Conservation (phyloP, 441 rosid species). For the Cnidoscolus chayamansa region DNA sequence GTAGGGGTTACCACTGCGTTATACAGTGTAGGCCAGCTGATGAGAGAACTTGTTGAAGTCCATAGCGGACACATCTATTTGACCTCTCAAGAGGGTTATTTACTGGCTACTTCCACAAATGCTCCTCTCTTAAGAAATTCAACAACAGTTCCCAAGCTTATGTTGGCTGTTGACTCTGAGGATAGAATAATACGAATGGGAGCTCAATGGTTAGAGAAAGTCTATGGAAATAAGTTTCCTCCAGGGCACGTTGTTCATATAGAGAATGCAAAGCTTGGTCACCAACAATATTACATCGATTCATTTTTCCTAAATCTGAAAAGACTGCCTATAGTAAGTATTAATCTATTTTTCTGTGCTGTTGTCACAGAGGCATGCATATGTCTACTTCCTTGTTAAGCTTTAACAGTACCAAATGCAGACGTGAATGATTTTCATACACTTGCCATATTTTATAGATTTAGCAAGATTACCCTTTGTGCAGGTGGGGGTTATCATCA, state of each 20-base stretch:
- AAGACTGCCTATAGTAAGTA: constrained; percentile 88
- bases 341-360: background rate
- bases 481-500: constrained; percentile 91
- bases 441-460: background rate
- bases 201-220: constrained; percentile 77
- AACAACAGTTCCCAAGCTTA: constrained; percentile 61
- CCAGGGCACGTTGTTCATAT: constrained; percentile 64
- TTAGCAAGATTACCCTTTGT: constrained; percentile 18
- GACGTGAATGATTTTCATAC: background rate
- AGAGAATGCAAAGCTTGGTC: constrained; percentile 69
- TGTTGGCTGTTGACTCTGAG: constrained; percentile 75
- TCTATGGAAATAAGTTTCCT: constrained; percentile 66
- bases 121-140: constrained; percentile 78
- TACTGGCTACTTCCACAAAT: constrained; percentile 92
- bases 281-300: constrained; percentile 75
- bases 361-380: background rate
- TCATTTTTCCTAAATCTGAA: constrained; percentile 86
- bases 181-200: constrained; percentile 67
- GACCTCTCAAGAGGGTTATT: constrained; percentile 89
- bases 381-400: background rate
- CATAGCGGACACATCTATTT: constrained; percentile 91
- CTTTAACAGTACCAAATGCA: background rate
- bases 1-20: constrained; percentile 97
- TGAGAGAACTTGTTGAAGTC: constrained; percentile 95
- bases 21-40: constrained; percentile 89